Conservation (phyloP, 257 asterid genomes). For the Salvia miltiorrhiza region DNA sequence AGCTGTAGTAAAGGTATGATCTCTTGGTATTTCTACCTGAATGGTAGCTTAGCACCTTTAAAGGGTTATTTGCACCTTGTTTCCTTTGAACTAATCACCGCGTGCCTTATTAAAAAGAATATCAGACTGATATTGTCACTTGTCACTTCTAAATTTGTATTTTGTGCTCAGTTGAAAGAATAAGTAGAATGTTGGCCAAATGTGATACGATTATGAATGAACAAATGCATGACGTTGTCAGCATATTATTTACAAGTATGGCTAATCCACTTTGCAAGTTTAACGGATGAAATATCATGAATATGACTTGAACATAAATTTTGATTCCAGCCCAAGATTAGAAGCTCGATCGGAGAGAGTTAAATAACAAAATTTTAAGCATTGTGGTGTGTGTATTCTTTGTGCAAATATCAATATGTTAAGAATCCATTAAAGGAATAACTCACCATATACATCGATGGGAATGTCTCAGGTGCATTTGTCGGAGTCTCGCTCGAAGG, state of each 20-base stretch:
- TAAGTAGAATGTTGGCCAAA: not conserved
- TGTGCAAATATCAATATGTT: not conserved
- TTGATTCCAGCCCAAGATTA: not conserved
- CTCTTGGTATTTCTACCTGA: conserved; percentile 3
- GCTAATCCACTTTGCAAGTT: not conserved
- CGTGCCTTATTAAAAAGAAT: not conserved
- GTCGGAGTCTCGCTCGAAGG: conserved; percentile 96
- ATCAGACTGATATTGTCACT: not conserved
- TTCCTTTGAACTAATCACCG: not conserved
- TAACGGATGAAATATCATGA: not conserved
- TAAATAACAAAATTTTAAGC: not conserved
- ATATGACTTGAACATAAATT: not conserved
- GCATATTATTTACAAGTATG: not conserved
- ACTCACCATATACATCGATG: conserved; percentile 1
- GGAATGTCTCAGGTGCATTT: conserved; percentile 72
- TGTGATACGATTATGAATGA: not conserved
- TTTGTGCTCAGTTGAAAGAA: not conserved
- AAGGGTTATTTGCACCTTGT: not conserved
- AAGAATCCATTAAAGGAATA: not conserved
- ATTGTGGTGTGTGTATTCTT: not conserved
- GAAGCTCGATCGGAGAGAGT: not conserved
- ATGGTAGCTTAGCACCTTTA: not conserved
- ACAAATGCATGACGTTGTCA: not conserved
- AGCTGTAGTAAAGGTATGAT: conserved; percentile 95
- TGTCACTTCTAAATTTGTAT: not conserved